These are phyloP conservation scores for Scutellaria galericulata DNA, from an alignment of 257 asterid genomes.

Conservation along the genomic window DNA sequence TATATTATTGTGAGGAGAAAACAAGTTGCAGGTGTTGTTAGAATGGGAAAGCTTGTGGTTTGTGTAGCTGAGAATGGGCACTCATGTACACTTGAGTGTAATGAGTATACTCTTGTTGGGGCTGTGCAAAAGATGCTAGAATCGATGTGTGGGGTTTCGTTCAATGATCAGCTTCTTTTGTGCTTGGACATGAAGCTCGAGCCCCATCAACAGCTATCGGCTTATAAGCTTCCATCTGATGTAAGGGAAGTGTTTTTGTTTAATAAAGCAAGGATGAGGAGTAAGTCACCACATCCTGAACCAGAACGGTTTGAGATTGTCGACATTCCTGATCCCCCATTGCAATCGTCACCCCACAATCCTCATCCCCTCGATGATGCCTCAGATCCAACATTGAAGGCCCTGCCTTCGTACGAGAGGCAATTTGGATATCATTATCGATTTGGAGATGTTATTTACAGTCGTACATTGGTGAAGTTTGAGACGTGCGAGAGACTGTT, in stretches of 20 bases:
- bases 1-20: slow-evolving; percentile 19
- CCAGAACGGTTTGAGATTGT: slow-evolving; percentile 57
- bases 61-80: slow-evolving; percentile 85
- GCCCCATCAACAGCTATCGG: slow-evolving; percentile 59
- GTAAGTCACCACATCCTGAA: slow-evolving; percentile 58
- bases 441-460: slow-evolving; percentile 63
- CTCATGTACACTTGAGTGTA: slow-evolving; percentile 62
- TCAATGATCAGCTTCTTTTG: slow-evolving; percentile 82
- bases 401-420: slow-evolving; percentile 83
- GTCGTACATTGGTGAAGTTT: slow-evolving; percentile 55
- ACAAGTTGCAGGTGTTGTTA: slow-evolving; percentile 65
- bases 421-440: slow-evolving; percentile 80
- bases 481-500: slow-evolving; percentile 63
- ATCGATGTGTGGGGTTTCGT: slow-evolving; percentile 55
- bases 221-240: slow-evolving; percentile 75
- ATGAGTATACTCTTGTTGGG: slow-evolving; percentile 69
- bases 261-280: slow-evolving; percentile 80
- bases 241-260: slow-evolving; percentile 76
- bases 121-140: slow-evolving; percentile 67
- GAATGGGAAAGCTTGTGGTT: slow-evolving; percentile 74
- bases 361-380: slow-evolving; percentile 83
- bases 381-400: slow-evolving; percentile 82
- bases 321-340: slow-evolving; percentile 63
- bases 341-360: slow-evolving; percentile 51
- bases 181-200: slow-evolving; percentile 79